Conservation (phyloP, 2,329 filamentous ascomycete species). For the Fusarium xylarioides region DNA sequence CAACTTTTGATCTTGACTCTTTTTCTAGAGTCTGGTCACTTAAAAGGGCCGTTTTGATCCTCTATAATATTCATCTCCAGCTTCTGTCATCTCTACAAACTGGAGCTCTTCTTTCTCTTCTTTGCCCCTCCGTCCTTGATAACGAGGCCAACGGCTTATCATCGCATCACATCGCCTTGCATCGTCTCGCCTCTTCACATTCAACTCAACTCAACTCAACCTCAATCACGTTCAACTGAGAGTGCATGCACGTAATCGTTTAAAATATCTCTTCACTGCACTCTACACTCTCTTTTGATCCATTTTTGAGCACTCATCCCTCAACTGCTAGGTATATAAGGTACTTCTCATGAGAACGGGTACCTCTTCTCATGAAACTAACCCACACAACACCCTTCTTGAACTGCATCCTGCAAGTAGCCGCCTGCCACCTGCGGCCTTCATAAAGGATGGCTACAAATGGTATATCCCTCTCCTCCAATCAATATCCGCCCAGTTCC, state of each 20-base stretch:
- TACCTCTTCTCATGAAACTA: constrained; percentile 25
- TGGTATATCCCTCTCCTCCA: constrained; percentile 34
- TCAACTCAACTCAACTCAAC: constrained; percentile 6
- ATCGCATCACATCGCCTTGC: constrained; percentile 25
- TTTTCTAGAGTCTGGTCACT: neutral
- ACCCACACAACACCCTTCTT: constrained; percentile 33
- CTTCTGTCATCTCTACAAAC: constrained; percentile 9
- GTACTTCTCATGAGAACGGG: constrained; percentile 37
- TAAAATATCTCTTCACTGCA: neutral
- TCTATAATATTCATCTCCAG: neutral
- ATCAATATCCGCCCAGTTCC: neutral
- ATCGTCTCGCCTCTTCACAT: constrained; percentile 27
- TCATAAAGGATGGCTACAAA: constrained; percentile 46
- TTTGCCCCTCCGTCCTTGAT: constrained; percentile 37
- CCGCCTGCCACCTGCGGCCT: constrained; percentile 32
- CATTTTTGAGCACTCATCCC: neutral
- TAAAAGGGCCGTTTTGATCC: too few relatives aligned
- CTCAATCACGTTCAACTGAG: constrained; percentile 7
- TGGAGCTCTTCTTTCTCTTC: constrained; percentile 10
- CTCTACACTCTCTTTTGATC: constrained; percentile 17
- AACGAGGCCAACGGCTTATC: constrained; percentile 41
- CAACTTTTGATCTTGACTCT: neutral
- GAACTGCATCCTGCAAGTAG: constrained; percentile 37
- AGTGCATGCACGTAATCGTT: constrained; percentile 4
- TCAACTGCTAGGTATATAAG: neutral